phyloP scores from a whole-genome alignment of 306 rosid genomes.

The Psophocarpus tetragonolobus region DNA sequence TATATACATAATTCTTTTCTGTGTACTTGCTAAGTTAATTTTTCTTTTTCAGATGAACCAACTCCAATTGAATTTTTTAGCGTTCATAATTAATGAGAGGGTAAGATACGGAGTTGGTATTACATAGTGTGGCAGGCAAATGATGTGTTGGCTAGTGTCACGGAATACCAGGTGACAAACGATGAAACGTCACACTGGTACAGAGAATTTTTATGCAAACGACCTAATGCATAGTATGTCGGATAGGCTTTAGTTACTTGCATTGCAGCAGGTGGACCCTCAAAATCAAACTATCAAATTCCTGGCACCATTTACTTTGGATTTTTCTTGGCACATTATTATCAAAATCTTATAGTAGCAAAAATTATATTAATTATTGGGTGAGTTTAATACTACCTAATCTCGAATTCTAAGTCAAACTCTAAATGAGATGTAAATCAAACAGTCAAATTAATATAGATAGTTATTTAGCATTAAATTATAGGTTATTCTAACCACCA shows the following conservation, averaged over 20 bases:
- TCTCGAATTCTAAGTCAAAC: neutral
- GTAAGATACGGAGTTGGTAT: neutral
- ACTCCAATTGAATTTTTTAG: neutral
- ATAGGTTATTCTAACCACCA: slow-evolving; percentile 31
- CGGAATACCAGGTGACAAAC: neutral
- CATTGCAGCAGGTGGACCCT: slow-evolving; percentile 33
- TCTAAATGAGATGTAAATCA: neutral
- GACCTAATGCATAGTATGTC: neutral
- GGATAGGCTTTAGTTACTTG: slow-evolving; percentile 19
- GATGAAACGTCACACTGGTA: neutral
- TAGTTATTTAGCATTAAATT: neutral
- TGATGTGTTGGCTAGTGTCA: neutral
- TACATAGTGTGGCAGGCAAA: neutral
- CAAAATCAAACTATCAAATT: slow-evolving; percentile 8
- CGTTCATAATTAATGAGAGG: neutral
- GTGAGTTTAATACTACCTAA: neutral
- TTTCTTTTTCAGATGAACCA: neutral
- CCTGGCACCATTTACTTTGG: neutral
- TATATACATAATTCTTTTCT: neutral
- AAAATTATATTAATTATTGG: neutral
- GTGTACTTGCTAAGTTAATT: neutral
- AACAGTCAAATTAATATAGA: neutral
- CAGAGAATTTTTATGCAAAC: neutral
- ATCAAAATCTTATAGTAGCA: neutral
- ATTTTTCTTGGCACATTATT: neutral